A percentile compares a stretch with the other conserved stretches of the same genome.
Evolutionary conservation across 2,329 filamentous ascomycete genomes (phyloP).

Genomic region (Daldinia sp.): DNA sequence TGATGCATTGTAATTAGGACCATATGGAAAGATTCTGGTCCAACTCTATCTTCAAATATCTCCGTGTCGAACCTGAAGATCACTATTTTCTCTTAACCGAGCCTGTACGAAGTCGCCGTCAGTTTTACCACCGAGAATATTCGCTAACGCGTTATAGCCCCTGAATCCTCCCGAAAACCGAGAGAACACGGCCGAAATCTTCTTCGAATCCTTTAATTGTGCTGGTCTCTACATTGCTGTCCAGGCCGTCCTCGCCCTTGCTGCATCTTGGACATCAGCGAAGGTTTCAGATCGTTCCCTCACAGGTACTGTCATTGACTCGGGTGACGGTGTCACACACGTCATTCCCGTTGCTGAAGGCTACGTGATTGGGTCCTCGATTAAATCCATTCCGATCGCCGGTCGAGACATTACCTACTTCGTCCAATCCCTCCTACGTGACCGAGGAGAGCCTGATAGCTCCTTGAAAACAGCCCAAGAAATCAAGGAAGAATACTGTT

Average conservation of each 20-base stretch:
- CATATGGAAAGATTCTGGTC: constrained; percentile 99
- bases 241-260: constrained; percentile 94
- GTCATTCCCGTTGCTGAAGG: constrained; percentile 98
- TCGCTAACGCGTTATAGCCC: constrained; percentile 67
- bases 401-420: constrained; percentile 99
- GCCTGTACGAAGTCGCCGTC: constrained; percentile 72
- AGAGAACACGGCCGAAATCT: constrained; percentile 99
- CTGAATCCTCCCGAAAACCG: constrained; percentile 98
- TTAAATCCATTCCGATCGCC: constrained; percentile 98
- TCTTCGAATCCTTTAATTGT: constrained; percentile 99
- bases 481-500: constrained; percentile 99
- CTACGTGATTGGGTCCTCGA: constrained; percentile 98
- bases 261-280: constrained; percentile 97
- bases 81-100: constrained; percentile 99
- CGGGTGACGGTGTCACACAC: constrained; percentile 98
- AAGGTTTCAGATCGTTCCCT: constrained; percentile 97
- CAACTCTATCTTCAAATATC: constrained; percentile 99
- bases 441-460: constrained; percentile 95
- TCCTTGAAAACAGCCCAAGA: constrained; percentile 97
- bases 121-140: constrained; percentile 19
- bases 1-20: constrained; percentile 69
- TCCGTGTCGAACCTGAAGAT: constrained; percentile 97
- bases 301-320: constrained; percentile 98
- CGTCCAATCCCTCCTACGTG: constrained; percentile 93
- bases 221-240: constrained; percentile 99